These are phyloP conservation scores for Prorocentrum cordatum DNA, from an alignment of 169 alveolate species.

Conservation along the genomic window DNA sequence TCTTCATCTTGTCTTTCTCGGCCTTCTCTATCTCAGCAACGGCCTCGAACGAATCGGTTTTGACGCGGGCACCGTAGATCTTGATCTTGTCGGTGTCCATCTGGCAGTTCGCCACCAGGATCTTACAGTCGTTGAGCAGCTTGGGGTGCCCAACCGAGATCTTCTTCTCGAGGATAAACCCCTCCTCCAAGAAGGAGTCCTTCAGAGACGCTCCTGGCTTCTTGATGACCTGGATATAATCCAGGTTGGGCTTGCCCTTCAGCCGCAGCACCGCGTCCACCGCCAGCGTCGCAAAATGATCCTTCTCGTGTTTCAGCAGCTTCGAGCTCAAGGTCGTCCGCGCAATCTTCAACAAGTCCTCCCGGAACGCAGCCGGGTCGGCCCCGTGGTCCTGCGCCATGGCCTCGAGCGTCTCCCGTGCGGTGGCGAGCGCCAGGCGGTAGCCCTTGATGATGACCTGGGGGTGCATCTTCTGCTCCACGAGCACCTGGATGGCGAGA, in stretches of 20 bases:
- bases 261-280: conserved; percentile 96
- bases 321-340: conserved; percentile 97
- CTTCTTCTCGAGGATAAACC: conserved; percentile 95
- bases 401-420: conserved; percentile 72
- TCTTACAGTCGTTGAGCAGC: conserved; percentile 75
- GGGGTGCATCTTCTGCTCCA: neutral
- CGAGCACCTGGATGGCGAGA: too few relatives aligned
- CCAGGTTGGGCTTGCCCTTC: conserved; percentile 82
- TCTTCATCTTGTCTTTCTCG: conserved; percentile 80
- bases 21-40: conserved; percentile 98
- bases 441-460: conserved; percentile 76
- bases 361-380: conserved; percentile 30
- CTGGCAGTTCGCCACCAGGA: conserved; percentile 95
- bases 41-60: conserved; percentile 90
- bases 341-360: conserved; percentile 91
- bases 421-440: conserved; percentile 83
- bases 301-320: conserved; percentile 77
- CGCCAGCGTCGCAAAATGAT: conserved; percentile 91
- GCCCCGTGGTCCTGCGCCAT: conserved; percentile 28
- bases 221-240: conserved; percentile 89
- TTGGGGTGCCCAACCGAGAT: conserved; percentile 80
- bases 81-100: conserved; percentile 99
- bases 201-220: conserved; percentile 95
- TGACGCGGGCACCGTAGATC: conserved; percentile 97
- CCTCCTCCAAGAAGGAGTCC: conserved; percentile 96